Base-by-base conservation (phyloP, 306 rosid species). In the Sesbania bispinosa region DNA sequence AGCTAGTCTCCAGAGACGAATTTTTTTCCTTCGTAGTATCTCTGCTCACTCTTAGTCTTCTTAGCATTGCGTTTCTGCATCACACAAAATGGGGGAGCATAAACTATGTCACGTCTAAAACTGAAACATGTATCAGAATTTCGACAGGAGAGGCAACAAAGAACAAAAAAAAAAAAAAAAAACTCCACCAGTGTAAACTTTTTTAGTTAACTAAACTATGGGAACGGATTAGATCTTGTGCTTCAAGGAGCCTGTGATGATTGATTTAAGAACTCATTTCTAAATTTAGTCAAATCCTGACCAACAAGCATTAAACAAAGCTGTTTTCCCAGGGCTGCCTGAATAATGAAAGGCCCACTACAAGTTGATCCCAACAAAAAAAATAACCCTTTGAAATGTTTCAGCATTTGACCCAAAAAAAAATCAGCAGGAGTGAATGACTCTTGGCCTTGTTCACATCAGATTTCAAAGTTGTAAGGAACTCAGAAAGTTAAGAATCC, bases 41-140 rank as follows among this genome's bases (percentile, higher is more conserved):
- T 91, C 87, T 85, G 82, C 81, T 95, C 99, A 10, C 97, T 92
- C 43, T 27, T 85, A 1, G 81, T 47, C 77, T 95, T 95, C 86
- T 81, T 89, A 7, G 96, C 97, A 46, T 95, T 95, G 61, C 97
- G 97, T 84, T 85, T 86, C 99, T 95, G 90, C 86, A 82, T 76
- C 41, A 20, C 19, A 57, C 5, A n/a, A 21, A 69, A 50, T 47
- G 21, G 36, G 71, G 19, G 7, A 27, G 5, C 70, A 70, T 3
- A 75, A 11, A 70, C 24, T 29, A 38, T 14, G 46, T 52, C 53
- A 62, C 23, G 41, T 64, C 10, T 7, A 15, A 13, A 26, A 20
- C 14, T 32, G 5, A 78, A 51, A 51, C n/a, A 33, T 35, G 11
- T 20, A 69, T n/a, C 39, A 46, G 52, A 36, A 27, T 10, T 47